These are phyloP conservation scores for Exophiala alcalophila DNA, from an alignment of 2,329 filamentous ascomycete species.

Conservation along the genomic window DNA sequence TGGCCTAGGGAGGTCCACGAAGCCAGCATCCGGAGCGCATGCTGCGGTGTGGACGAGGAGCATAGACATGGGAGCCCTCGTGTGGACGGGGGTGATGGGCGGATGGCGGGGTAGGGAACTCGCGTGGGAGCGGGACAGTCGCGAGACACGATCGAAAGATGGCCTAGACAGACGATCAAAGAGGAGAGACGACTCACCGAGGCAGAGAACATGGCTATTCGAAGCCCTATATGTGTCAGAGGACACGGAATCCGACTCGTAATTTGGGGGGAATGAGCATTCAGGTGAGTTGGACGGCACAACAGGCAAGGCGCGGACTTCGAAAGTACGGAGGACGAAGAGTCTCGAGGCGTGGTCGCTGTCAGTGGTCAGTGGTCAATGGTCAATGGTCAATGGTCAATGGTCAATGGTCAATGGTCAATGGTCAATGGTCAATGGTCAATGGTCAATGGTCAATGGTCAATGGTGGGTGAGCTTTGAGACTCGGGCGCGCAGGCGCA, in stretches of 20 bases:
- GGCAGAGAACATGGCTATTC: conserved; percentile 28
- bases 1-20: conserved; percentile 23
- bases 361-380: too few relatives aligned
- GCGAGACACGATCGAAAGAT: conserved; percentile 11
- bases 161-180: conserved; percentile 8
- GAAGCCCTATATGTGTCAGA: conserved; percentile 23
- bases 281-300: conserved; percentile 13
- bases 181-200: conserved; percentile 25
- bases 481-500: too few relatives aligned
- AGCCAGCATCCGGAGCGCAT: conserved; percentile 28
- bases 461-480: too few relatives aligned
- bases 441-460: too few relatives aligned
- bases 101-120: conserved; percentile 23
- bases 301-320: too few relatives aligned
- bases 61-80: conserved; percentile 25
- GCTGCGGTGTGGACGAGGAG: conserved; percentile 25
- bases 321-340: too few relatives aligned
- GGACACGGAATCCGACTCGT: conserved; percentile 14
- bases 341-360: too few relatives aligned
- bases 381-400: too few relatives aligned
- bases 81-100: conserved; percentile 9
- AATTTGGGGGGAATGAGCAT: conserved; percentile 17
- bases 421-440: too few relatives aligned
- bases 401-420: too few relatives aligned
- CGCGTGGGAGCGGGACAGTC: conserved; percentile 4